Conservation (phyloP, 106 monocot genomes). For the Dendrobium catenatum region DNA sequence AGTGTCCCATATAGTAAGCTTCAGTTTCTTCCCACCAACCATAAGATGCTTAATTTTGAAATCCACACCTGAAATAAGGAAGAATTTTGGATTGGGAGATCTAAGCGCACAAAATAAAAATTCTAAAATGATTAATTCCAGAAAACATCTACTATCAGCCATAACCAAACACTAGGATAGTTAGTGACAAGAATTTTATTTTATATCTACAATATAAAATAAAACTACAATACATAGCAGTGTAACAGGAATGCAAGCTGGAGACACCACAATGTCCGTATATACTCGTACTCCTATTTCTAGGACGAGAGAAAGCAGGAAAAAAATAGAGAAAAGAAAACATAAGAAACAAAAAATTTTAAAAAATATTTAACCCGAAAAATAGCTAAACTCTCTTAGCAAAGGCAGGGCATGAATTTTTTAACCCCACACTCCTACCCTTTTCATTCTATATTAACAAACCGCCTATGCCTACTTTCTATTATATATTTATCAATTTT, state of each 20-base stretch:
- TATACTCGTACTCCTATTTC: background rate
- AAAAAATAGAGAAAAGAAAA: no score
- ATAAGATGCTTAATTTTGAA: constrained; percentile 63
- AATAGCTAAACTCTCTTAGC: no score
- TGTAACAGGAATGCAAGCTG: background rate
- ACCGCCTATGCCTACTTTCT: no score
- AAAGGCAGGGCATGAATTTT: no score
- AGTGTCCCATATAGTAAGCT: constrained; percentile 86
- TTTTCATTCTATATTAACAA: no score
- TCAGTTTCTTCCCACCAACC: constrained; percentile 64
- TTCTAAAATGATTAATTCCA: background rate
- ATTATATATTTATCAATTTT: no score
- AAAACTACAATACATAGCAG: background rate
- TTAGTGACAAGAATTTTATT: background rate
- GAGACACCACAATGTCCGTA: background rate
- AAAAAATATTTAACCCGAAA: no score
- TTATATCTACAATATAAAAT: background rate
- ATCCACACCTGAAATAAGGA: constrained; percentile 38
- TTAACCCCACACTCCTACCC: no score
- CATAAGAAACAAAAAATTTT: no score
- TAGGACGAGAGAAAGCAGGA: no score
- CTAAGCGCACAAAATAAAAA: background rate
- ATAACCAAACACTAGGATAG: background rate
- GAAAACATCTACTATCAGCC: background rate
- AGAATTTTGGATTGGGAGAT: background rate